Evolutionary conservation across 192 early-diverging fungal species (phyloP), one percentile per base, ranked within the genome.

Genomic region (Gaertneriomyces semiglobifer): DNA sequence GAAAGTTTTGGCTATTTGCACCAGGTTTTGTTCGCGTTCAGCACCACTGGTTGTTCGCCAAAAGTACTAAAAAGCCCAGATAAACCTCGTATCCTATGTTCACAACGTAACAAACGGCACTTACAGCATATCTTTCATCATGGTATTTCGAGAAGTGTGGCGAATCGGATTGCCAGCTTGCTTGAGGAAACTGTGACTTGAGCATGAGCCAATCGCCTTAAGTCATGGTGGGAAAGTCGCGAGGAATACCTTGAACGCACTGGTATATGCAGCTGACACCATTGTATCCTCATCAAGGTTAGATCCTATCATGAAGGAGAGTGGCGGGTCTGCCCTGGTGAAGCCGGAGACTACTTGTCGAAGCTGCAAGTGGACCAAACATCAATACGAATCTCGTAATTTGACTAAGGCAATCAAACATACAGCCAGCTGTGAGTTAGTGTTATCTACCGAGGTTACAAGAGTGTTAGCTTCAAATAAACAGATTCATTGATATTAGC

Each of bases 301-400:
- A 52, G 50, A n/a, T 52, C 50, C 50, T 18, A 52, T 52, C 50
- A 52, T 6, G 6, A 52, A 52, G 4, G 50, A 52, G n/a, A 52
- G 50, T 33, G 25, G 25, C 25, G 25, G 25, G 5, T 52, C n/a
- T 6, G 50, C 50, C 20, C 20, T n/a, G n/a, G 50, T 52, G n/a
- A 52, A 20, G n/a, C 50, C 50, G n/a, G 50, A 4, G 4, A 52
- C 6, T 6, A 6, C 20, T 52, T 52, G 50, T 20, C 20, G n/a
- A 18, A 52, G 3, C 50, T 52, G 50, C 5, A 52, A 20, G 20
- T 18, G 3, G 50, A 52, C 5, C n/a, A n/a, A n/a, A 18, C 20
- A 20, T 18, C 50, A 5, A 6, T 52, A n/a, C n/a, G 50, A 20
- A 6, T 18, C 20, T 52, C 50, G 3, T 6, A 52, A 6, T 0